Evolutionary conservation across 306 rosid genomes (phyloP), one percentile per base, ranked within the genome.

Genomic region (Prinsepia uniflora): DNA sequence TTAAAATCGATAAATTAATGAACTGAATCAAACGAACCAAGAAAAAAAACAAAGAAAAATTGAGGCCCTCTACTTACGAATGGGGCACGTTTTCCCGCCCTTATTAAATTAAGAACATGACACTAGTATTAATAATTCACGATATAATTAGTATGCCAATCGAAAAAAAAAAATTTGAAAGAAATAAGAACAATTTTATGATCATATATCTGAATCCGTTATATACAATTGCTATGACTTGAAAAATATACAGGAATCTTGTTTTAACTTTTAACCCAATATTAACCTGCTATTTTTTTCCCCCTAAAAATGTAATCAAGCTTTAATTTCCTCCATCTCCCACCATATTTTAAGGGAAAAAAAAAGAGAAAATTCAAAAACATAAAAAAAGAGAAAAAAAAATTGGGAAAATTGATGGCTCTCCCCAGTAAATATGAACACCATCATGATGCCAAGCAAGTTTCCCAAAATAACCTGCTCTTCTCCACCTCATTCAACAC

Each of bases 391-490:
- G 18, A 62, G 6, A 57, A 6, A 34, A 15, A 63, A 1, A 18
- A 60, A 44, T 7, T 19, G 52, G 24, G 10, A 43, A 14, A 3
- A 24, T 6, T 46, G 56, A 19, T 24, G 65, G 56, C 45, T 57
- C 36, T 30, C 36, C 36, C 36, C 57, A 9, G 45, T 40, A 58
- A 69, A 36, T 14, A 57, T 56, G n/a, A 6, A 46, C 34, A 24
- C 56, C 45, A 9, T 82, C 64, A 88, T 17, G 99, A 91, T 12
- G 97, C 96, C 89, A 94, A 78, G 43, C 99, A 94, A 79, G 97
- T 75, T 76, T 94, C 99, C 99, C 99, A 94, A 78, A 94, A 94
- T 0, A 75, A 71, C 88, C 76, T 82, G 79, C 80, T 89, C 86
- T 86, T 91, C 73, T 94, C 99, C 85, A 63, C 78, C 81, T 91